phyloP scores from a whole-genome alignment of 2,329 filamentous ascomycete species.

The Epichloe baconii region DNA sequence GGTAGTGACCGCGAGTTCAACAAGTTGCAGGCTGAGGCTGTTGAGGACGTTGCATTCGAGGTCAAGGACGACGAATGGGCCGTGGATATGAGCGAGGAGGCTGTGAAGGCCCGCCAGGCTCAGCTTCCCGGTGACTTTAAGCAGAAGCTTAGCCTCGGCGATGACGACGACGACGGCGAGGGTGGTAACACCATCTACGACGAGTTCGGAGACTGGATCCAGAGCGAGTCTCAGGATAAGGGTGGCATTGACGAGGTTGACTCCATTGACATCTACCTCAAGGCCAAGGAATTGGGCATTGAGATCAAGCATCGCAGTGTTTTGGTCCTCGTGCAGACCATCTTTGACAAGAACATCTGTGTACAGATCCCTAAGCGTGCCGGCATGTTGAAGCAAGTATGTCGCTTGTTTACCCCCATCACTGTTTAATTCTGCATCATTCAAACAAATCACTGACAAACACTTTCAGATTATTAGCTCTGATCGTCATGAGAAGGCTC shows the following conservation, averaged over 20 bases:
- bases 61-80: conserved; percentile 87
- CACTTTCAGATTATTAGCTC: conserved; percentile 45
- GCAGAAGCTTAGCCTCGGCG: conserved; percentile 73
- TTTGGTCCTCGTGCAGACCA: conserved; percentile 79
- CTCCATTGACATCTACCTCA: conserved; percentile 85
- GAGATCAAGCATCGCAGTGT: conserved; percentile 90
- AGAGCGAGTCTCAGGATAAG: conserved; percentile 56
- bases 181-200: conserved; percentile 70
- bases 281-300: conserved; percentile 92
- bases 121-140: conserved; percentile 91
- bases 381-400: conserved; percentile 75
- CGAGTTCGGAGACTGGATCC: conserved; percentile 85
- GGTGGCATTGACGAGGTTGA: conserved; percentile 67
- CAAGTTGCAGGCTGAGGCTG: conserved; percentile 53
- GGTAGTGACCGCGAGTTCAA: conserved; percentile 88
- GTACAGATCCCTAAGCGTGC: conserved; percentile 78
- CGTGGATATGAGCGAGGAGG: conserved; percentile 90
- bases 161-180: conserved; percentile 72
- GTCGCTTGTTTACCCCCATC: conserved; percentile 11
- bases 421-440: background rate
- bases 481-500: conserved; percentile 88
- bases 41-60: conserved; percentile 39
- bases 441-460: background rate
- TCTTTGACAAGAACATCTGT: conserved; percentile 84
- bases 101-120: conserved; percentile 86